Evolutionary conservation across 768 basidiomycete species (phyloP).

Genomic region (Ephemerocybe angulata): DNA sequence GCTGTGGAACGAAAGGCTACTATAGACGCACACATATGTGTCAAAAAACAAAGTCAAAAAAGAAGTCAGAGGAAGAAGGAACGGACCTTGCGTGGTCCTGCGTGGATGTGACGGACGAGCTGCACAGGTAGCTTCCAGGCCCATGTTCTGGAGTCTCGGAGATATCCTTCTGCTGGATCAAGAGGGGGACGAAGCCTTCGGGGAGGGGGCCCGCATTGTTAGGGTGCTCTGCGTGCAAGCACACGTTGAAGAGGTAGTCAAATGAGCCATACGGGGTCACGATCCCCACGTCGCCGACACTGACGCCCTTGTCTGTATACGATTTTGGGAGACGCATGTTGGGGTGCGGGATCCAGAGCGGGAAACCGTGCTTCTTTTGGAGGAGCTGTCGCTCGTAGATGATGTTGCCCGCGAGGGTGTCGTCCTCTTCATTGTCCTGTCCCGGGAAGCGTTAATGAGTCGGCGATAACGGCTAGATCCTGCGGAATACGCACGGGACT

Average conservation of each 20-base stretch:
- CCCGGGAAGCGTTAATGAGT: too few relatives aligned
- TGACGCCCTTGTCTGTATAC: slow-evolving; percentile 26
- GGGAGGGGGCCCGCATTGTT: slow-evolving; percentile 29
- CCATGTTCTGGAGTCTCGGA: slow-evolving; percentile 10
- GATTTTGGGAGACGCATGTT: slow-evolving; percentile 19
- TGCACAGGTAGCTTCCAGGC: slow-evolving; percentile 14
- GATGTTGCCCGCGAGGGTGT: slow-evolving; percentile 6
- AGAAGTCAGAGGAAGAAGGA: background rate
- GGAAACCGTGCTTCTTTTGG: slow-evolving; percentile 28
- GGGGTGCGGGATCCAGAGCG: slow-evolving; percentile 33
- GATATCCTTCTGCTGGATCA: slow-evolving; percentile 11
- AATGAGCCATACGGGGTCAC: slow-evolving; percentile 32
- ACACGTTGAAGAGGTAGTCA: slow-evolving; percentile 37
- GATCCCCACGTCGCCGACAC: slow-evolving; percentile 39
- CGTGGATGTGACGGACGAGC: slow-evolving; percentile 3
- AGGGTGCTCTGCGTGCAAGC: slow-evolving; percentile 25
- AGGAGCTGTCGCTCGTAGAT: slow-evolving; percentile 21
- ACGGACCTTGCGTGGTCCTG: background rate
- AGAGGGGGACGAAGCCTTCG: slow-evolving; percentile 23
- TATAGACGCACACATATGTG: background rate
- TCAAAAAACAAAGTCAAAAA: background rate
- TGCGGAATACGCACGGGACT: background rate
- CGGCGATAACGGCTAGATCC: too few relatives aligned
- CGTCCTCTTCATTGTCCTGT: background rate
- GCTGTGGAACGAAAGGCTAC: slow-evolving; percentile 14